Evolutionary conservation across 2,329 filamentous ascomycete genomes (phyloP), one percentile per base, ranked within the genome.

Genomic region (Beauveria scarabaeidicola): DNA sequence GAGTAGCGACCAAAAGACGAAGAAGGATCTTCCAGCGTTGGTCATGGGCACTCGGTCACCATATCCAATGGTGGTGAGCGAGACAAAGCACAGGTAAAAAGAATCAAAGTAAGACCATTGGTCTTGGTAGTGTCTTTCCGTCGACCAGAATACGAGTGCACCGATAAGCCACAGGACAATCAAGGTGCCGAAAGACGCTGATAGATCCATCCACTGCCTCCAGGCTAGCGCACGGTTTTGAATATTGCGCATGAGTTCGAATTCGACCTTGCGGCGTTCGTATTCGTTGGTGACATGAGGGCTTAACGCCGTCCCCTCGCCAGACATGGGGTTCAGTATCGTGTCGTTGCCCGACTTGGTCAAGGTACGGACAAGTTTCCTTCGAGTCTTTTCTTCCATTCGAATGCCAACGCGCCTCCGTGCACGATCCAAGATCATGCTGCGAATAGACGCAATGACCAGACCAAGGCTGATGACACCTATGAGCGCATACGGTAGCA

Each of bases 1-100:
- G 27, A 96, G 80, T 1, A 97, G 72, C 15, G 87, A 90, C 92
- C 92, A 97, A 59, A 96, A 86, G n/a, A 97, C 89, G 67, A 96
- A 97, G 70, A 96, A 96, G 0, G 89, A 84, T 58, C 89, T 86
- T 1, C 89, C 90, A 0, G 86, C 81, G 63, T 91, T 92, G 2
- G 87, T 89, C n/a, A 85, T 77, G 0, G 91, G 91, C 1, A 86
- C 84, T 5, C 87, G 72, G 64, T 96, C 91, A 3, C 92, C 92
- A 66, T 96, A 96, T 1, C 92, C 92, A 41, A 96, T 89, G 0
- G 92, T 96, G 2, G 91, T 78, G 25, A 96, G 81, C 3, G 86
- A 87, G 38, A 91, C 85, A 70, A 94, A 97, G 65, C 86, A 86
- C 69, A 96, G 95, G 73, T 96, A 96, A 47, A 97, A 79, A 0